Conservation (phyloP, 345 rosid species). For the Populus pruinosa region DNA sequence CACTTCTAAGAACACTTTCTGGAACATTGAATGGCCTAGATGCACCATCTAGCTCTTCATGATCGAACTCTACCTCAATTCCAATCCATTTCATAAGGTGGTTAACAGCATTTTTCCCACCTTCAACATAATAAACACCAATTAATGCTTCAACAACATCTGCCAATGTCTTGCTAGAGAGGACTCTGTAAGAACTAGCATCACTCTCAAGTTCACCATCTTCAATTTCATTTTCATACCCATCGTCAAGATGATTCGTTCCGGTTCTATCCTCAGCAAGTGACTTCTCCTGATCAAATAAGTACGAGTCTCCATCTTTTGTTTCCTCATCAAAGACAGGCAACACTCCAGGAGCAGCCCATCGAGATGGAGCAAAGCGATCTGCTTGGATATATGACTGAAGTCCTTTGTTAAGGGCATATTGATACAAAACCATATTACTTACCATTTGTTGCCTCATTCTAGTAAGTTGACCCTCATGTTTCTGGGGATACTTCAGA, state of each 20-base stretch:
- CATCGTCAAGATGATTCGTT: constrained; percentile 24
- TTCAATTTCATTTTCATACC: constrained; percentile 68
- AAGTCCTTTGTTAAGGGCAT: constrained; percentile 74
- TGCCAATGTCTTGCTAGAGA: constrained; percentile 95
- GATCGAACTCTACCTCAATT: constrained; percentile 74
- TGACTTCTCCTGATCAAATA: constrained; percentile 59
- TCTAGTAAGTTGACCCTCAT: constrained; percentile 96
- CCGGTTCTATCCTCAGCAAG: constrained; percentile 29
- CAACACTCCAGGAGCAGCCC: constrained; percentile 99
- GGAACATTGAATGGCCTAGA: constrained; percentile 51
- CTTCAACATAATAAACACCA: constrained; percentile 96
- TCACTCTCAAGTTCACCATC: constrained; percentile 96
- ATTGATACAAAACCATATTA: constrained; percentile 86
- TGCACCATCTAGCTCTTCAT: constrained; percentile 44
- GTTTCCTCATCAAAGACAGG: constrained; percentile 95
- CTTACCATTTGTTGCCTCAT: constrained; percentile 99
- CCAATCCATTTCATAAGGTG: constrained; percentile 97
- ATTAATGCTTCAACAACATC: constrained; percentile 97
- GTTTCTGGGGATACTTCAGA: constrained; percentile 94
- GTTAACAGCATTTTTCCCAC: constrained; percentile 78
- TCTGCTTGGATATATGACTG: constrained; percentile 98
- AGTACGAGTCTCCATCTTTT: constrained; percentile 71
- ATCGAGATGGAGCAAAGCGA: constrained; percentile 95
- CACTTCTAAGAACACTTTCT: constrained; percentile 69
- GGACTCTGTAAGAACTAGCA: constrained; percentile 87